A percentile compares a stretch with the other conserved stretches of the same genome.
These are phyloP conservation scores for Trypanosoma scelopori DNA, from an alignment of 208 protist species.

Conservation along the genomic window DNA sequence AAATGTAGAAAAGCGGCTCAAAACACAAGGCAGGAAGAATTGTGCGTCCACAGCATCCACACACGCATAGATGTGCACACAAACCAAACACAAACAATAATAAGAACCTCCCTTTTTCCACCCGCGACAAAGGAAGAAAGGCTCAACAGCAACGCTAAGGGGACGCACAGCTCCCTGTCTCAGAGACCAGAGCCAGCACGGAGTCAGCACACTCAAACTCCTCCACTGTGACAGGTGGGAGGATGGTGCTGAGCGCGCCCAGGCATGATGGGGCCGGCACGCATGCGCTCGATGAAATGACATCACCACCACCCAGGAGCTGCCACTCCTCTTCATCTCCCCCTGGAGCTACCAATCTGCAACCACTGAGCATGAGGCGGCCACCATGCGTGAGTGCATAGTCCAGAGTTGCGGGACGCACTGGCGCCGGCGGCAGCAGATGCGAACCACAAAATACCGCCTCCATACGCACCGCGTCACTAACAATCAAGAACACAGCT, in stretches of 20 bases:
- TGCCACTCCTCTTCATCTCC: not conserved
- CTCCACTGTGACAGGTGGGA: conserved; percentile 15
- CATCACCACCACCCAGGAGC: not conserved
- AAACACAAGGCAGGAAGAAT: conserved; percentile 1
- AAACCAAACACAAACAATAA: not conserved
- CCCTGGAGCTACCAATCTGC: not conserved
- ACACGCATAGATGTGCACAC: not conserved
- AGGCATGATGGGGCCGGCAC: conserved; percentile 1
- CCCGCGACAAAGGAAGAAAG: not conserved
- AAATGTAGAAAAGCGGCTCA: too few species aligned
- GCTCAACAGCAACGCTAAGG: not conserved
- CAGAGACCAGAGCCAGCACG: not conserved
- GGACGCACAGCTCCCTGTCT: not conserved
- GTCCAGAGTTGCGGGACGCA: conserved; percentile 10
- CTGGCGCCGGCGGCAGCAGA: conserved; percentile 2
- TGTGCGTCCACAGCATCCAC: not conserved
- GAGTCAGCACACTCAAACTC: conserved; percentile 7
- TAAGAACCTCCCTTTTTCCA: not conserved
- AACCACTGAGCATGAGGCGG: not conserved
- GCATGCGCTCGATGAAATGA: not conserved
- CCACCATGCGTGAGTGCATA: conserved; percentile 19
- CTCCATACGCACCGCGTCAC: not conserved
- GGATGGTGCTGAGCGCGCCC: not conserved
- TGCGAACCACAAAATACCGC: not conserved
- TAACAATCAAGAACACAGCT: not conserved